Percentiles rank a stretch among this genome's conserved stretches.
phyloP scores from a whole-genome alignment of 2,329 filamentous ascomycete species.

The Apiospora sp. region DNA sequence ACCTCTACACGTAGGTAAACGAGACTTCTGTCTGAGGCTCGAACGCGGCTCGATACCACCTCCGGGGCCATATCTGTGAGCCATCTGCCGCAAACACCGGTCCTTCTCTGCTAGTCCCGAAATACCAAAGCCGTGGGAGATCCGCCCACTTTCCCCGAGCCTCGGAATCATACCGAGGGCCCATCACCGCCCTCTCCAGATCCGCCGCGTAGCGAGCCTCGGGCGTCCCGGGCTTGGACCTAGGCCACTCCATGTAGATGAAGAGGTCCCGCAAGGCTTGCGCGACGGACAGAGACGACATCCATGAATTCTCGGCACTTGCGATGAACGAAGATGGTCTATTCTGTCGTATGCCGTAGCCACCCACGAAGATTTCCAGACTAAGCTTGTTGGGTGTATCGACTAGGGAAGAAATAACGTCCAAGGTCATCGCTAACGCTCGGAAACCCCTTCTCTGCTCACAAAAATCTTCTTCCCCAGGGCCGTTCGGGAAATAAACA shows the following conservation, averaged over 20 bases:
- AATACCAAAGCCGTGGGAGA: neutral
- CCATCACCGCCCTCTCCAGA: neutral
- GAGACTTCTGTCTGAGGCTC: neutral
- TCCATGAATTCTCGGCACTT: neutral
- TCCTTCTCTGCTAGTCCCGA: neutral
- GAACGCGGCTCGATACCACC: neutral
- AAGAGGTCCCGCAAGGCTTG: neutral
- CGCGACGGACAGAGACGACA: neutral
- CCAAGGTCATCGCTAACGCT: too few relatives aligned
- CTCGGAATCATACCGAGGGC: neutral
- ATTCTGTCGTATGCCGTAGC: too few relatives aligned
- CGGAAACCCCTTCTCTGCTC: too few relatives aligned
- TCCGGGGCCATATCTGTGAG: neutral
- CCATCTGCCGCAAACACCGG: neutral
- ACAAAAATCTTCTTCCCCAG: rapidly evolving
- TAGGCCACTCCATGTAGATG: neutral
- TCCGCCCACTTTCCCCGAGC: neutral
- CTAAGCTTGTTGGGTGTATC: neutral
- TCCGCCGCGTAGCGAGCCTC: neutral
- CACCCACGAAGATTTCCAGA: neutral
- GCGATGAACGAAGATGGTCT: too few relatives aligned
- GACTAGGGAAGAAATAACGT: too few relatives aligned
- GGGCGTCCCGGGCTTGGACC: neutral
- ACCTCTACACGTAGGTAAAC: too few relatives aligned
- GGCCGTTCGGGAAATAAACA: neutral